phyloP scores from a whole-genome alignment of 1,139 yeast species.

The Blastobotrys serpentis region DNA sequence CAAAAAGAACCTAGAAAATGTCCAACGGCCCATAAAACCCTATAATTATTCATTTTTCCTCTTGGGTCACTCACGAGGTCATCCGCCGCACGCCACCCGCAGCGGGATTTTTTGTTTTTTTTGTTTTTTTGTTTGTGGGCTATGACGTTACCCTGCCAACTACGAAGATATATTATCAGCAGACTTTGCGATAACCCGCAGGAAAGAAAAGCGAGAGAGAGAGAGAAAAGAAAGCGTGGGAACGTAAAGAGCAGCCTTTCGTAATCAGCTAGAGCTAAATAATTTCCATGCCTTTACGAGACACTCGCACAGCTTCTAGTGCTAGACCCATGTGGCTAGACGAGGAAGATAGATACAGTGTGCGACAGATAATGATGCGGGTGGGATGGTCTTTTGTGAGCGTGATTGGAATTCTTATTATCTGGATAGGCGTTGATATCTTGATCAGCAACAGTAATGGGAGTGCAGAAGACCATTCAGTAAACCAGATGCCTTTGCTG shows the following conservation, averaged over 20 bases:
- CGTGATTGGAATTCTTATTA: slow-evolving; percentile 4
- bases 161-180: background rate
- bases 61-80: no score
- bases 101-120: no score
- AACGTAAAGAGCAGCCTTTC: no score
- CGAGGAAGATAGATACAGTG: slow-evolving; percentile 6
- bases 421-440: slow-evolving; percentile 9
- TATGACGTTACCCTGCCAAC: background rate
- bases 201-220: background rate
- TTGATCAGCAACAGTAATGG: slow-evolving; percentile 7
- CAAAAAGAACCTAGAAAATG: no score
- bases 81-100: no score
- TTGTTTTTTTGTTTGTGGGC: no score
- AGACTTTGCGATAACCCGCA: background rate
- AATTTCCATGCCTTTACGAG: no score
- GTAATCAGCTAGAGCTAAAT: no score
- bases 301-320: no score
- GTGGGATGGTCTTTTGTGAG: slow-evolving; percentile 9
- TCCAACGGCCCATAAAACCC: no score
- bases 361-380: slow-evolving; percentile 6
- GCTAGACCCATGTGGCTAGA: slow-evolving; percentile 9
- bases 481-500: slow-evolving; percentile 25
- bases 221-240: background rate
- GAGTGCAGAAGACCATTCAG: background rate
- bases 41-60: no score